phyloP scores from a whole-genome alignment of 306 rosid species.

The Pyrus pyrifolia region DNA sequence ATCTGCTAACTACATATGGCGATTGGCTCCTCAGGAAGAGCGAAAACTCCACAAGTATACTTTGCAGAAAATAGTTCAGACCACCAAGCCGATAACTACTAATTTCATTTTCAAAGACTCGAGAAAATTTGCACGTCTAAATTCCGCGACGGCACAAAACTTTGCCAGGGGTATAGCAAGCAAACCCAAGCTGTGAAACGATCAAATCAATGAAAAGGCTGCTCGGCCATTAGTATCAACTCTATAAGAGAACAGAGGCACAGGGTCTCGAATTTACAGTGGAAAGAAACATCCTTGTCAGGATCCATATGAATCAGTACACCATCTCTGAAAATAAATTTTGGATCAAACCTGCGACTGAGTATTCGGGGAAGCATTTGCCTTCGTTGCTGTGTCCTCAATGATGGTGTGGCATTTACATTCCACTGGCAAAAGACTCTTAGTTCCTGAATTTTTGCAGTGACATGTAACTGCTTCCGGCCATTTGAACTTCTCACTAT shows the following conservation, averaged over 20 bases:
- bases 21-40: constrained; percentile 11
- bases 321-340: constrained; percentile 76
- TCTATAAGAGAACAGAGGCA: constrained; percentile 81
- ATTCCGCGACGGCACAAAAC: constrained; percentile 47
- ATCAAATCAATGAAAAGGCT: constrained; percentile 47
- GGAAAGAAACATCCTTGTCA: constrained; percentile 45
- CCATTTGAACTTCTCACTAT: constrained; percentile 16
- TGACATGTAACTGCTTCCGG: constrained; percentile 22
- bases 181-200: constrained; percentile 40
- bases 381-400: constrained; percentile 17
- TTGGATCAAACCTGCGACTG: constrained; percentile 32
- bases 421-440: constrained; percentile 33
- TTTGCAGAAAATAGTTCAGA: neutral
- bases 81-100: constrained; percentile 30
- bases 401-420: constrained; percentile 56
- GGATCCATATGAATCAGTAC: constrained; percentile 55
- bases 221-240: constrained; percentile 48
- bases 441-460: constrained; percentile 22
- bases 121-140: constrained; percentile 27
- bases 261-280: constrained; percentile 79
- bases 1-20: constrained; percentile 25
- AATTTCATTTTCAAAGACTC: constrained; percentile 23
- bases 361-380: constrained; percentile 11
- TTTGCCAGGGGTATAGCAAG: constrained; percentile 29
- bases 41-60: constrained; percentile 3